Percentiles rank a stretch among this genome's conserved stretches.
phyloP scores from a whole-genome alignment of 2,329 filamentous ascomycete species.

The Scytalidium sp. region DNA sequence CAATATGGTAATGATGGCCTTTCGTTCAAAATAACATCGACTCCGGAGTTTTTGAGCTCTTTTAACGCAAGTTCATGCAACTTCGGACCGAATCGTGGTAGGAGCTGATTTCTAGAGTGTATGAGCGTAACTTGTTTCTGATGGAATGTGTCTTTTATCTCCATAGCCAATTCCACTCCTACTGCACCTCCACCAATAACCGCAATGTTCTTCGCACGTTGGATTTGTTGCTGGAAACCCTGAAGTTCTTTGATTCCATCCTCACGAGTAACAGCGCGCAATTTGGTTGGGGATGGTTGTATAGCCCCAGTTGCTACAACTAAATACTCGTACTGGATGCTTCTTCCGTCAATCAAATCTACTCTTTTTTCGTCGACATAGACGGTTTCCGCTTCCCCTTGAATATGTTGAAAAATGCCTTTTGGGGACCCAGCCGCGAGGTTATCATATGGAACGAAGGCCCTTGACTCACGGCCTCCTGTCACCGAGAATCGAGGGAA shows the following conservation, averaged over 20 bases:
- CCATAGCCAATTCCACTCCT: constrained; percentile 45
- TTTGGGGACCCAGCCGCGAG: constrained; percentile 23
- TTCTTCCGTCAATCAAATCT: constrained; percentile 29
- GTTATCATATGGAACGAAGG: constrained; percentile 46
- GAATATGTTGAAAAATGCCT: constrained; percentile 29
- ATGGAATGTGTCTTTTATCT: constrained; percentile 43
- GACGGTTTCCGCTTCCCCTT: constrained; percentile 24
- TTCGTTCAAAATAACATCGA: constrained; percentile 37
- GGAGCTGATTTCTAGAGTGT: constrained; percentile 40
- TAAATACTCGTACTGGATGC: constrained; percentile 37
- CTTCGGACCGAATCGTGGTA: constrained; percentile 38
- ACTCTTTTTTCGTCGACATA: constrained; percentile 28
- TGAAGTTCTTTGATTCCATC: constrained; percentile 29
- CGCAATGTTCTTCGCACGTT: constrained; percentile 23
- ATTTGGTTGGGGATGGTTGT: constrained; percentile 29
- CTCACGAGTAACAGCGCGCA: constrained; percentile 24
- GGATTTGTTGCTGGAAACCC: constrained; percentile 28
- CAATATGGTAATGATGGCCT: constrained; percentile 14
- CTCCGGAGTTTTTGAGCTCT: constrained; percentile 32
- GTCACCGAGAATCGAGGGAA: constrained; percentile 47
- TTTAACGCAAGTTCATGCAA: constrained; percentile 33
- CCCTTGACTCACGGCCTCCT: constrained; percentile 39
- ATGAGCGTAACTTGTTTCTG: constrained; percentile 44
- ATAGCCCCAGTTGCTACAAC: constrained; percentile 40
- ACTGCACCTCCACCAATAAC: constrained; percentile 45